Evolutionary conservation across 371 early-diverging fungal species (phyloP), one percentile per base, ranked within the genome.

Genomic region (Fennellomyces sp.): DNA sequence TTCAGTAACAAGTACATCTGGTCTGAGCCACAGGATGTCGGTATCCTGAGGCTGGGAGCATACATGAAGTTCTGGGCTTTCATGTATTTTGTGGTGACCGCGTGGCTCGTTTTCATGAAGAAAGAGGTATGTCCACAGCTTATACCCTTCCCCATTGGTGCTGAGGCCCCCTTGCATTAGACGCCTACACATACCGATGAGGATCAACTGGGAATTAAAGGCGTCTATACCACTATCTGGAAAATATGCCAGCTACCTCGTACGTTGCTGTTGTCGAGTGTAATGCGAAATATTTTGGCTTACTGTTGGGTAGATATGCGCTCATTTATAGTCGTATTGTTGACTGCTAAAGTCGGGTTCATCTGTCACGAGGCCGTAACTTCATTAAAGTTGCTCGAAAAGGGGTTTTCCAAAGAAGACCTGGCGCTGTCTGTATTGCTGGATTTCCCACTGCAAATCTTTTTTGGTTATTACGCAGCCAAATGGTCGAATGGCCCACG

Each of bases 381-480:
- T 0, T 93, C 90, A 17, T 78, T 97, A 36, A 97, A 97, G 73
- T 75, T 97, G 27, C 75, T 98, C 10, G 99, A 98, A 66, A 91
- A 90, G 55, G 98, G 99, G 1, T 89, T 97, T 70, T 88, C 90
- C 31, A 93, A 95, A 71, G 98, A 98, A 69, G 96, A 97, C 61
- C 69, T 97, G 63, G 97, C 96, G 0, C 71, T 96, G 25, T 88
- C 96, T 0, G 96, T 94, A 0, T 72, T 98, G 53, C 86, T 97
- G 33, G 97, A 97, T 70, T 98, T 98, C 58, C 99, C 99, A 0
- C 80, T 96, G 49, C 97, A 98, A 72, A 87, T 98, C 52, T 76
- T 96, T 59, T 94, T 97, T 78, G 99, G 99, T 3, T 97, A 95
- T 70, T 95, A 94, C 72, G 97, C 96, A 0, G 99, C 97, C 19